These are phyloP conservation scores for Paecilomyces sp. DNA, from an alignment of 2,329 filamentous ascomycete genomes.

Conservation along the genomic window DNA sequence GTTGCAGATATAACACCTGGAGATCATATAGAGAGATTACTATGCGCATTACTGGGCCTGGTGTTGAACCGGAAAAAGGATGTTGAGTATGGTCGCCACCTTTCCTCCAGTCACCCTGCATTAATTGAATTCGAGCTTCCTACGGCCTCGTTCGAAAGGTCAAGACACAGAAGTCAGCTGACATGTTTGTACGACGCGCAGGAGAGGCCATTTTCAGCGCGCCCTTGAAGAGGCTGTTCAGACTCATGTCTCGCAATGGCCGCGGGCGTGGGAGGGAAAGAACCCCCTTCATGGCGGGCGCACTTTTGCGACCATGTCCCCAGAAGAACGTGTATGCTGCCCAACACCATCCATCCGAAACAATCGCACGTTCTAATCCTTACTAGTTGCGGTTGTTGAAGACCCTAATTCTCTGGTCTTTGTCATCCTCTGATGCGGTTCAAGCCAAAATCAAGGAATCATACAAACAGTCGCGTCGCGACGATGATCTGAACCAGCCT, in stretches of 20 bases:
- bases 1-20: conserved; percentile 71
- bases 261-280: conserved; percentile 69
- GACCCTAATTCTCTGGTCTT: conserved; percentile 78
- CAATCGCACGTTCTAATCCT: conserved; percentile 6
- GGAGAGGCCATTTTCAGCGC: conserved; percentile 84
- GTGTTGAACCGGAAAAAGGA: conserved; percentile 97
- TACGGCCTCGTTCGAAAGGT: background rate
- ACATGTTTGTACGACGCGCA: conserved; percentile 33
- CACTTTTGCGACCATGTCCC: conserved; percentile 75
- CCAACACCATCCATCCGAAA: background rate
- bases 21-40: conserved; percentile 75
- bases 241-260: conserved; percentile 83
- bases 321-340: conserved; percentile 66
- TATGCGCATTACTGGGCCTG: conserved; percentile 82
- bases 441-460: conserved; percentile 75
- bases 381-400: conserved; percentile 72
- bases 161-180: conserved; percentile 18
- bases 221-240: conserved; percentile 90
- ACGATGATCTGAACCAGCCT: conserved; percentile 71
- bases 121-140: background rate
- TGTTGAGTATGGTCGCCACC: conserved; percentile 69
- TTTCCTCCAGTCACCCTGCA: background rate
- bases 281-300: conserved; percentile 76
- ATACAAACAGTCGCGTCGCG: conserved; percentile 82
- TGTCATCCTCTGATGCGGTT: conserved; percentile 79